These are phyloP conservation scores for Poa annua DNA, from an alignment of 176 grass and related monocot genomes.

Conservation along the genomic window DNA sequence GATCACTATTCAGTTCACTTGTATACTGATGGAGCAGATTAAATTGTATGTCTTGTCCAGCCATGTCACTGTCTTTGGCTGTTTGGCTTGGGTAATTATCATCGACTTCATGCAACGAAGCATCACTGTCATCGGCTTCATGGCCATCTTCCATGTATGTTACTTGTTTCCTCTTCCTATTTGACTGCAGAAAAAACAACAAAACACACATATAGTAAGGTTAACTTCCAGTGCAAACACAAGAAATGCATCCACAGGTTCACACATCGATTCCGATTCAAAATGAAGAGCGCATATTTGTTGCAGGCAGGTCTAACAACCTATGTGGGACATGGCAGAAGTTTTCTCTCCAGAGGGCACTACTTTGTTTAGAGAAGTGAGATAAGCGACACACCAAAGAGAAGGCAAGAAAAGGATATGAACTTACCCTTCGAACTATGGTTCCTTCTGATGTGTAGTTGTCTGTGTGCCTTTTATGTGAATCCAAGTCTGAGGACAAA, in stretches of 20 bases:
- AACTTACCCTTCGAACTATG: slow-evolving; percentile 64
- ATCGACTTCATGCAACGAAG: slow-evolving; percentile 23
- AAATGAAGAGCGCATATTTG: neutral
- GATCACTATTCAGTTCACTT: slow-evolving; percentile 33
- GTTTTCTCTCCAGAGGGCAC: slow-evolving; percentile 14
- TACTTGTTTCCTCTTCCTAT: slow-evolving; percentile 66
- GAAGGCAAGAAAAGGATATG: slow-evolving; percentile 7
- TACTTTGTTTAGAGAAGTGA: slow-evolving; percentile 13
- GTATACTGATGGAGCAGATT: slow-evolving; percentile 41
- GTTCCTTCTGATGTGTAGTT: slow-evolving; percentile 38
- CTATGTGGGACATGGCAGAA: neutral
- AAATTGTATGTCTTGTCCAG: slow-evolving; percentile 33
- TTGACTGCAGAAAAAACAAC: slow-evolving; percentile 61
- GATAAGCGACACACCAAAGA: slow-evolving; percentile 11
- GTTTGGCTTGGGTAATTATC: slow-evolving; percentile 39
- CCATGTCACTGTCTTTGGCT: slow-evolving; percentile 27
- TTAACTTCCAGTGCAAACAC: slow-evolving; percentile 15
- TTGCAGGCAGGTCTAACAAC: neutral
- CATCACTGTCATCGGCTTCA: slow-evolving; percentile 49
- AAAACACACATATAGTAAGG: slow-evolving; percentile 30
- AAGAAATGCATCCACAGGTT: slow-evolving; percentile 37
- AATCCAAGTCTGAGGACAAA: slow-evolving; percentile 43
- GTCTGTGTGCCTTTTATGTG: slow-evolving; percentile 28
- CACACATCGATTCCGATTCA: neutral
- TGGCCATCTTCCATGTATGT: slow-evolving; percentile 72